Base-by-base conservation (phyloP, 2,329 filamentous ascomycete genomes). In the Xylaria multiplex region DNA sequence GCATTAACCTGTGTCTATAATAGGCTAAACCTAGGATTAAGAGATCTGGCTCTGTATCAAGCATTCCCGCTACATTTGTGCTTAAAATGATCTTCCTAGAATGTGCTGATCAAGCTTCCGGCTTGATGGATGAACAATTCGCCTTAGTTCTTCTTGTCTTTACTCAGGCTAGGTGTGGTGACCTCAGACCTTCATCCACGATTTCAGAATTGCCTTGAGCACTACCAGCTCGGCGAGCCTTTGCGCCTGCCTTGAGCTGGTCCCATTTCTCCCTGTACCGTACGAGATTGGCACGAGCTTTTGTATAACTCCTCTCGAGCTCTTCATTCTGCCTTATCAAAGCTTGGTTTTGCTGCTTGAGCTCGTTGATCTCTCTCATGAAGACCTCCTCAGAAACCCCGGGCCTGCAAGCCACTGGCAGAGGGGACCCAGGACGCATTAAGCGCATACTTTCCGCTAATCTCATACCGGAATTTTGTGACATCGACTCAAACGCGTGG, bases 401-500 rank as follows among this genome's bases (percentile, higher is more conserved):
- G 2, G 70, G 67, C 19, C 68, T 74, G 42, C 59, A 52, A 14
- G 48, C 50, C 19, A 76, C 68, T 46, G 82, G 69, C 68, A 77
- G 72, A 1, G 87, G 87, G 43, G 86, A 89, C 4, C 82, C 82
- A 1, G 87, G 86, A 14, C 85, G 81, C 79, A 88, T 85, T 6
- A 90, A 77, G n/a, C 88, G 83, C 76, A 89, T 89, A 71, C 93
- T 97, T 77, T 97, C 93, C 14, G 94, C 92, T 40, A 98, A 85
- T 2, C 93, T 93, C 79, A 94, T 87, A 59, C 91, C 92, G 43
- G 91, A 94, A 69, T 90, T 93, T 79, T 98, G 96, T 0, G 93
- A 93, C 73, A 93, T 94, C 45, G 93, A 90, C 79, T 99, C 95
- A 81, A 97, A 99, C 68, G 93, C 91, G 73, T 96, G 92, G n/a